Evolutionary conservation across 345 rosid species (phyloP), one percentile per base, ranked within the genome.

Genomic region (Aurinia saxatilis): DNA sequence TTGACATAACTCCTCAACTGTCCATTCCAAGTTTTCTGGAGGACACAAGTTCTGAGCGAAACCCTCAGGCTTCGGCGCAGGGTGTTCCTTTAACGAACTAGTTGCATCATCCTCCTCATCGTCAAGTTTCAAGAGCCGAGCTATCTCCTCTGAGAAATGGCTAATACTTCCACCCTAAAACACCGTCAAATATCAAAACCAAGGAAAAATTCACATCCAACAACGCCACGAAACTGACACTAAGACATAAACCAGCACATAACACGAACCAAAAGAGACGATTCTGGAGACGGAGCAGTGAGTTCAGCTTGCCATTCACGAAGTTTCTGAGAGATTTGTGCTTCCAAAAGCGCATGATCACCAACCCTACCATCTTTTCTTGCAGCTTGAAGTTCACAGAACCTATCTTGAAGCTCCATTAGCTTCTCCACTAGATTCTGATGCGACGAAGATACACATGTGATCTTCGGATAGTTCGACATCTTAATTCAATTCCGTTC

Each of bases 101-200:
- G 77, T 81, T 6, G 96, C 96, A 79, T 91, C 98, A 68, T 87
- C 98, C 72, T 87, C 80, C 67, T 82, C 93, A 6, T 84, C 82
- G 1, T 51, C 61, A 12, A 81, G 55, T 51, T 82, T 89, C 73
- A 87, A 48, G 49, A 81, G 47, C 42, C 83, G 84, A 47, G 68
- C 72, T 36, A 90, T 75, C 42, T 83, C 92, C 54, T 79, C 80
- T 1, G 90, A 75, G 72, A 79, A 83, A 0, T 77, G 78, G 53
- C 83, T 84, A 62, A 82, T 64, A 77, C 84, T 80, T 68, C 71
- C 81, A 73, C 73, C 90, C 98, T 91, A 67, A 21, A 63, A 50
- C 46, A 78, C 35, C n/a, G 11, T 19, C 8, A 48, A 41, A 21
- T 0, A 40, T 2, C 8, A 57, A 23, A 40, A 19, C 10, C 44